Evolutionary conservation across 805 yeast genomes (phyloP).

Genomic region (Vanderwaltozyma verrucispora): DNA sequence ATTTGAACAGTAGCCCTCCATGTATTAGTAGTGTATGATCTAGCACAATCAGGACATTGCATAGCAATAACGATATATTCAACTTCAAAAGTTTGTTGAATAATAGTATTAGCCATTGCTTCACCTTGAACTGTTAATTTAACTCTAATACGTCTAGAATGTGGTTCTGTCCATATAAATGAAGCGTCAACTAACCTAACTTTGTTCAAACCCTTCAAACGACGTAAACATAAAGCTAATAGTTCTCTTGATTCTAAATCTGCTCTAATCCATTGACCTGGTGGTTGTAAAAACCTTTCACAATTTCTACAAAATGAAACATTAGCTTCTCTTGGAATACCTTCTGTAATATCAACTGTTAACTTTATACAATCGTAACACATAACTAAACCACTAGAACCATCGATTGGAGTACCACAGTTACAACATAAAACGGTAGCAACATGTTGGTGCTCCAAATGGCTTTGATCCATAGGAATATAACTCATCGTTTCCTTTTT

Average conservation of each 20-base stretch:
- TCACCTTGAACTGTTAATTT: slow-evolving; percentile 95
- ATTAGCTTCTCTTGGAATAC: slow-evolving; percentile 89
- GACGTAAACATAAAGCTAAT: slow-evolving; percentile 78
- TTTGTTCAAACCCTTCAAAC: slow-evolving; percentile 77
- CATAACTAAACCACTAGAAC: slow-evolving; percentile 86
- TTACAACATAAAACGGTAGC: slow-evolving; percentile 95
- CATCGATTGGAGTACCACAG: slow-evolving; percentile 98
- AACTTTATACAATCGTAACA: slow-evolving; percentile 95
- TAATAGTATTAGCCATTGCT: slow-evolving; percentile 81
- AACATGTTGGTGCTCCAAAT: slow-evolving; percentile 28
- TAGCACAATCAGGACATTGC: slow-evolving; percentile 99
- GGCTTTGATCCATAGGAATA: slow-evolving; percentile 28
- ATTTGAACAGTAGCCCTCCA: slow-evolving; percentile 98
- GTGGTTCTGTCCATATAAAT: slow-evolving; percentile 98
- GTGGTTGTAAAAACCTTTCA: slow-evolving; percentile 93
- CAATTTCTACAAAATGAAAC: slow-evolving; percentile 94
- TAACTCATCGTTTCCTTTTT: too few species aligned
- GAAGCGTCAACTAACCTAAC: slow-evolving; percentile 88
- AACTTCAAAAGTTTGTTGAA: slow-evolving; percentile 91
- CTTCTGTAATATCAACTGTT: slow-evolving; percentile 88
- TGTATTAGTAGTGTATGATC: slow-evolving; percentile 89
- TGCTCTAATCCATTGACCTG: slow-evolving; percentile 85
- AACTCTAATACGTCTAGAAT: slow-evolving; percentile 85
- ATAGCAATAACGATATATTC: slow-evolving; percentile 88
- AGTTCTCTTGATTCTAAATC: slow-evolving; percentile 88